Evolutionary conservation across 148 eudicot species (phyloP).

Genomic region (Mesembryanthemum crystallinum): DNA sequence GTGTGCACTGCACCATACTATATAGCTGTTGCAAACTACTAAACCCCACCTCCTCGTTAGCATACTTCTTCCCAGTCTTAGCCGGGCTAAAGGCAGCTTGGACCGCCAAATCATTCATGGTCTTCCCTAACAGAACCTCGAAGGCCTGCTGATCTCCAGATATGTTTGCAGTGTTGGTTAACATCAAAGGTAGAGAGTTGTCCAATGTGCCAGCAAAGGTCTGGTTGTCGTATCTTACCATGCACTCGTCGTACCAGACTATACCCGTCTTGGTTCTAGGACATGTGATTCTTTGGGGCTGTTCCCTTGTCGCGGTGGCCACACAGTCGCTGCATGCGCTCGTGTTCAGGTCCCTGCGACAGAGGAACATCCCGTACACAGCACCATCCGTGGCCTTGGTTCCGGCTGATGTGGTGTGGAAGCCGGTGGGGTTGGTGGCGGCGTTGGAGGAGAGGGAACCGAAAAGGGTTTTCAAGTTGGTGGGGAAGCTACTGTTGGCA

Average conservation of each 20-base stretch:
- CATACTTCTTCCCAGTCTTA: no score
- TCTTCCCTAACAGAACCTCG: no score
- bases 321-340: conserved; percentile 29
- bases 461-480: conserved; percentile 24
- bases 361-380: conserved; percentile 33
- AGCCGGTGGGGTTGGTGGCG: conserved; percentile 10
- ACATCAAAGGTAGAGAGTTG: no score
- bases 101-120: no score
- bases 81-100: no score
- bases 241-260: conserved; percentile 33
- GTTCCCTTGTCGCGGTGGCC: conserved; percentile 9
- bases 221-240: no score
- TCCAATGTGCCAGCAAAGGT: no score
- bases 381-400: not conserved
- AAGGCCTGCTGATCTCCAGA: no score
- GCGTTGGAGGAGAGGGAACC: conserved; percentile 12
- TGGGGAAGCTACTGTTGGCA: not conserved
- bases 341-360: conserved; percentile 24
- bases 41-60: no score
- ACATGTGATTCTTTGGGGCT: conserved; percentile 11
- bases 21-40: no score
- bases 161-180: no score
- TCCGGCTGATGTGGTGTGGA: not conserved
- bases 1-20: no score
- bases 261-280: conserved; percentile 1